Conservation (phyloP, 768 basidiomycete genomes). For the Peribolospora baueri region DNA sequence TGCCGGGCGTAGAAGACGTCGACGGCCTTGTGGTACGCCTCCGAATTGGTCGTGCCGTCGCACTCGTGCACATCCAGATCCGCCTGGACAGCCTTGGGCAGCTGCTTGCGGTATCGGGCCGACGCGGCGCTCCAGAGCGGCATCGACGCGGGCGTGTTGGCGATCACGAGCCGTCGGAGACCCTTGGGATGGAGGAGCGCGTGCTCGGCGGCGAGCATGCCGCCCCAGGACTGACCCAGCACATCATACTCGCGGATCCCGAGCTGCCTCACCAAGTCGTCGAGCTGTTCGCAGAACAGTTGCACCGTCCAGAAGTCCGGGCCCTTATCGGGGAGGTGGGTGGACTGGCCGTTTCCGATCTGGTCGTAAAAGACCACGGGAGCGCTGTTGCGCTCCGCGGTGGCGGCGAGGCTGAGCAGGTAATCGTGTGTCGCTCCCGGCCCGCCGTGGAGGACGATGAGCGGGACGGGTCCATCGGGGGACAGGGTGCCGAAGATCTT, state of each 20-base stretch:
- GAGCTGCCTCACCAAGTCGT: constrained; percentile 26
- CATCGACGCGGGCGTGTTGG: too few species aligned
- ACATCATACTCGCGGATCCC: constrained; percentile 22
- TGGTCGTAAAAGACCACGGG: constrained; percentile 35
- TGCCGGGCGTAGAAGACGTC: constrained; percentile 24
- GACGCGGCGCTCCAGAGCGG: too few species aligned
- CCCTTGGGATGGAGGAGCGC: too few species aligned
- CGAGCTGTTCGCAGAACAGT: constrained; percentile 32
- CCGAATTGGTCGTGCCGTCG: constrained; percentile 23
- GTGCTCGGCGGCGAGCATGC: too few species aligned
- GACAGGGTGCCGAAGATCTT: too few species aligned
- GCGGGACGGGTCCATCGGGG: constrained; percentile 12
- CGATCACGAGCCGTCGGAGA: too few species aligned
- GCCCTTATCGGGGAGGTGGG: constrained; percentile 23
- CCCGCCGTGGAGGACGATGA: constrained; percentile 29
- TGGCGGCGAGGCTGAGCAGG: constrained; percentile 22
- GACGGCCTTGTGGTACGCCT: constrained; percentile 28
- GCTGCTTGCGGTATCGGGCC: constrained; percentile 8
- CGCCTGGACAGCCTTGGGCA: constrained; percentile 26
- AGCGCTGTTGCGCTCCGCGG: constrained; percentile 20
- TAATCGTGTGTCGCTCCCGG: constrained; percentile 28
- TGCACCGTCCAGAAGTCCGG: constrained; percentile 29
- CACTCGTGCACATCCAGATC: constrained; percentile 26
- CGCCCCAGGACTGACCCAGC: too few species aligned
- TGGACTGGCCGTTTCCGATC: constrained; percentile 27